Conservation (phyloP, 257 asterid species). For the Plantago elongata region DNA sequence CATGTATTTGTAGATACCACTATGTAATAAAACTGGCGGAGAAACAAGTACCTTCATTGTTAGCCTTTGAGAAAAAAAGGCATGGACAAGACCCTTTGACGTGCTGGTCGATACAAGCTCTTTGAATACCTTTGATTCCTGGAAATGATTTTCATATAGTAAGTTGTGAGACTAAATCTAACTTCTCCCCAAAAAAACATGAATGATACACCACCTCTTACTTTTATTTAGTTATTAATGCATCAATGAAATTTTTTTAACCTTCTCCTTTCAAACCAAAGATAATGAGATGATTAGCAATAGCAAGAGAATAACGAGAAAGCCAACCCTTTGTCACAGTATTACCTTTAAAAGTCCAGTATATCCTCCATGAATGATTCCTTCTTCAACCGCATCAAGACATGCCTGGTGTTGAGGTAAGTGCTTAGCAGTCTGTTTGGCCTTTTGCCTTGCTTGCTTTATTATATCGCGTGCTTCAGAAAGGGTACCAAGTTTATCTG, state of each 20-base stretch:
- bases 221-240: background rate
- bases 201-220: background rate
- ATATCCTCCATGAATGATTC: conserved; percentile 88
- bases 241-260: conserved; percentile 2
- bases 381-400: conserved; percentile 86
- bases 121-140: conserved; percentile 65
- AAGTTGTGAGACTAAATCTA: conserved; percentile 15
- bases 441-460: conserved; percentile 65
- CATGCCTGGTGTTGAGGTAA: conserved; percentile 92
- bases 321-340: background rate
- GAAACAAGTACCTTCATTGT: conserved; percentile 63
- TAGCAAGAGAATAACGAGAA: too few relatives aligned
- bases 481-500: conserved; percentile 74
- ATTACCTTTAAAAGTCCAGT: conserved; percentile 79
- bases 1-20: conserved; percentile 2
- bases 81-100: conserved; percentile 85
- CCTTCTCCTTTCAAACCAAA: conserved; percentile 13
- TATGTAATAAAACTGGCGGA: background rate
- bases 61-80: conserved; percentile 82
- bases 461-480: conserved; percentile 56
- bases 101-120: conserved; percentile 60
- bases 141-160: conserved; percentile 24
- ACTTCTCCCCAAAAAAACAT: conserved; percentile 1
- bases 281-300: conserved; percentile 9
- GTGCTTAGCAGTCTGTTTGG: conserved; percentile 57